Base-by-base conservation (phyloP, 2,329 filamentous ascomycete genomes). In the Diaporthe sp. region DNA sequence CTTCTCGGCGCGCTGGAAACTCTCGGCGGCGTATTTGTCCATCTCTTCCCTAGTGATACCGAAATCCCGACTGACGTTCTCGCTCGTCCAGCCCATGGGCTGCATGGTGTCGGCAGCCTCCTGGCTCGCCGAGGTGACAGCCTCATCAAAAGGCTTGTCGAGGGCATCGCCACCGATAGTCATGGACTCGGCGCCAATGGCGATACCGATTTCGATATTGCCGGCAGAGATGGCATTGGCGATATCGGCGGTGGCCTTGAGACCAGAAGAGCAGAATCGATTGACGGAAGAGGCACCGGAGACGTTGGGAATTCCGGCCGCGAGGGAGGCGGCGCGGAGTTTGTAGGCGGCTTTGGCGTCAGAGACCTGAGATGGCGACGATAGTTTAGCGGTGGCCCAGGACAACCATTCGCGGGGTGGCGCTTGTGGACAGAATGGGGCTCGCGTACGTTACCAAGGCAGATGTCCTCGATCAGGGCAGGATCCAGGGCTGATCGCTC, bases 71-170 rank as follows among this genome's bases (percentile, higher is more conserved):
- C 93, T 95, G 38, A 99, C 95, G 82, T 98, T 98, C 88, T 99
- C 97, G 75, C 93, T 96, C 3, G 97, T 99, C 91, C 97, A 97
- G 30, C 97, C 97, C 97, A 99, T 99, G 78, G 96, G 94, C 89
- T 95, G 91, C 91, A 96, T 91, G 88, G 95, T 97, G 86, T 98
- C 96, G 61, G 85, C 85, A 0, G 95, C 90, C 82, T 98, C 95
- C 82, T 95, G 93, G 85, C 89, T 93, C 80, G 89, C 86, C 79
- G 86, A 83, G 61, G 94, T 86, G 75, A 98, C 91, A 77, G 93
- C 92, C 77, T 93, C 91, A 83, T 95, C 92, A 85, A 98, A 97
- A 5, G 94, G 92, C 77, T 90, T 84, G 58, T 92, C 90, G 50
- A 95, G 88, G 30, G 89, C 85, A 82, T 96, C 94, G 69, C 93